Conservation (phyloP, 768 basidiomycete genomes). For the Pseudohyphozyma bogoriensis region DNA sequence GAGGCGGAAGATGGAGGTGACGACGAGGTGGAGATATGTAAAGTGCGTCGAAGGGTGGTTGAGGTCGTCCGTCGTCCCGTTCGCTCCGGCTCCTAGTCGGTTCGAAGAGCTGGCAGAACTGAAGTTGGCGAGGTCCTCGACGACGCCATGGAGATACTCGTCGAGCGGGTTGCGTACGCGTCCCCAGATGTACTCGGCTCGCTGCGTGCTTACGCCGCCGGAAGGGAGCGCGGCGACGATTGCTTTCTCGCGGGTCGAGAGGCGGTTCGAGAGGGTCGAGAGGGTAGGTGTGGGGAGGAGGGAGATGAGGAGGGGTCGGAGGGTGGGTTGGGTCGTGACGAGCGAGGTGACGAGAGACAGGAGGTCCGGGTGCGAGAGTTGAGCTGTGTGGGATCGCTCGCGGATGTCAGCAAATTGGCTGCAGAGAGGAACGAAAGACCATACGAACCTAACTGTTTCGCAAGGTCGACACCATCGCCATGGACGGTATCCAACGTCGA, state of each 20-base stretch:
- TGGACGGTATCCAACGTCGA: too few species aligned
- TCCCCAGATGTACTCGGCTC: slow-evolving; percentile 25
- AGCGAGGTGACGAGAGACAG: slow-evolving; percentile 29
- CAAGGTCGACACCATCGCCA: slow-evolving; percentile 24
- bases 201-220: slow-evolving; percentile 12
- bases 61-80: slow-evolving; percentile 4
- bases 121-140: slow-evolving; percentile 14
- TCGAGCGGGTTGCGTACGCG: slow-evolving; percentile 28
- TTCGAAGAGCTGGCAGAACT: slow-evolving; percentile 4
- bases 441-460: slow-evolving; percentile 30
- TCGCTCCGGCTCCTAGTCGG: not conserved
- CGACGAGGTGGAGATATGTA: slow-evolving; percentile 29
- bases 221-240: slow-evolving; percentile 25
- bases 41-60: slow-evolving; percentile 30
- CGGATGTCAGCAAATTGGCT: not conserved
- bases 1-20: slow-evolving; percentile 22
- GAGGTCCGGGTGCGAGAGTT: slow-evolving; percentile 27
- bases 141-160: slow-evolving; percentile 20
- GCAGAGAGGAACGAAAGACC: too few species aligned
- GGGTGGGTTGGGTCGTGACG: slow-evolving; percentile 22
- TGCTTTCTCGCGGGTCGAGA: slow-evolving; percentile 9
- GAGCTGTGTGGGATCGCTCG: slow-evolving; percentile 11
- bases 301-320: slow-evolving; percentile 17
- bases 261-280: not conserved
- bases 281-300: slow-evolving; percentile 28